These are phyloP conservation scores for Leptosphaerulina australis DNA, from an alignment of 2,329 filamentous ascomycete species.

Conservation along the genomic window DNA sequence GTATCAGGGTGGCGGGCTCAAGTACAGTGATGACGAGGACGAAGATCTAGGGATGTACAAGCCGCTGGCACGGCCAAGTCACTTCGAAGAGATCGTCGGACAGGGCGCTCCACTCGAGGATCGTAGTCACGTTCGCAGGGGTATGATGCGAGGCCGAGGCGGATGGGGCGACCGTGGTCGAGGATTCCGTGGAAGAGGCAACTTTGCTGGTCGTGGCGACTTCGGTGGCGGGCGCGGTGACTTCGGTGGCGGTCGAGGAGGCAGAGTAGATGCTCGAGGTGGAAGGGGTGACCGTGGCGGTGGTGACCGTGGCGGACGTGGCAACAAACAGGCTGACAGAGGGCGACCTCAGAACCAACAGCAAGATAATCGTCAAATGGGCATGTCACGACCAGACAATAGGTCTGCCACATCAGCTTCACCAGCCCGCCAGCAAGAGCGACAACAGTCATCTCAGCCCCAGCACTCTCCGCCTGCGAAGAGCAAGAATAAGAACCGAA, in stretches of 20 bases:
- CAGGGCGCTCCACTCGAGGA: conserved; percentile 47
- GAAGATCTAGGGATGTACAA: conserved; percentile 55
- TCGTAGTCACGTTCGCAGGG: conserved; percentile 45
- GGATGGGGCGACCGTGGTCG: conserved; percentile 46
- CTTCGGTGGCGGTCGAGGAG: conserved; percentile 36
- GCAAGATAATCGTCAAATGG: conserved; percentile 33
- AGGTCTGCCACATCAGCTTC: conserved; percentile 34
- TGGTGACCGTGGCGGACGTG: conserved; percentile 35
- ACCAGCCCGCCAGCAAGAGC: conserved; percentile 31
- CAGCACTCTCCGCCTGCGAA: conserved; percentile 32
- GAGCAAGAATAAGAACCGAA: conserved; percentile 41
- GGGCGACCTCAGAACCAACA: conserved; percentile 32
- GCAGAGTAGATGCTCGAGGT: conserved; percentile 19
- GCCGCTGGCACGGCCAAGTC: conserved; percentile 55
- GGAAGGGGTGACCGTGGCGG: conserved; percentile 21
- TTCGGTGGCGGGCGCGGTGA: conserved; percentile 25
- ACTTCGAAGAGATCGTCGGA: conserved; percentile 54
- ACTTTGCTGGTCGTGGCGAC: conserved; percentile 26
- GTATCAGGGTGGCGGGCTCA: conserved; percentile 46
- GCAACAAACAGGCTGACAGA: conserved; percentile 34
- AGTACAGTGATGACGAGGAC: conserved; percentile 54
- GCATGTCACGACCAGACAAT: conserved; percentile 22
- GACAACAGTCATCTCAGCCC: conserved; percentile 22
- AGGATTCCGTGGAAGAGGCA: conserved; percentile 45
- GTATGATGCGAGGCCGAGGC: conserved; percentile 42